Evolutionary conservation across 2,329 filamentous ascomycete species (phyloP).

Genomic region (Cryphonectria nitschkei): DNA sequence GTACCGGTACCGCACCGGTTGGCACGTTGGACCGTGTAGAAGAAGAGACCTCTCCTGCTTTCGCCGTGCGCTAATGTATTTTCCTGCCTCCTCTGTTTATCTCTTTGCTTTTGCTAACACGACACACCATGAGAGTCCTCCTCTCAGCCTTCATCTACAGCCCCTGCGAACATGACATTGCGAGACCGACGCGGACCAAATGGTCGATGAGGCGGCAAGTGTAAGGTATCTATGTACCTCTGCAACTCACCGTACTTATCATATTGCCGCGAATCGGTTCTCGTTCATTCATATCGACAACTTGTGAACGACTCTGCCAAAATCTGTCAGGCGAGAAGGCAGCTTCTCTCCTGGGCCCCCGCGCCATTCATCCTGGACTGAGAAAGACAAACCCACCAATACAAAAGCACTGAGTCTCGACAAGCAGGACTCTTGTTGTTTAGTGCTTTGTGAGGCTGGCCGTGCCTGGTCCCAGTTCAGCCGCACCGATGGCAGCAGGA

Average conservation of each 20-base stretch:
- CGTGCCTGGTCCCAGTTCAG: background rate
- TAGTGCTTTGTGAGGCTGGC: background rate
- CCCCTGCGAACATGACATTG: background rate
- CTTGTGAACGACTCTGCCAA: background rate
- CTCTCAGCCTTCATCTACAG: background rate
- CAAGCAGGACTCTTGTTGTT: background rate
- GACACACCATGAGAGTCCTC: background rate
- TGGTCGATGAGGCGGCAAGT: background rate
- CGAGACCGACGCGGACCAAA: background rate
- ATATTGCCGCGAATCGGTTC: background rate
- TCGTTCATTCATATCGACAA: background rate
- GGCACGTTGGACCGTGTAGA: background rate
- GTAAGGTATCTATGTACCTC: background rate
- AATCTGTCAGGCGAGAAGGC: background rate
- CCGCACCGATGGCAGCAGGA: background rate
- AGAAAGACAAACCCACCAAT: background rate
- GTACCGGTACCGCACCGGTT: background rate
- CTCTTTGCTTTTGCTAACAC: background rate
- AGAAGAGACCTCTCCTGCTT: slow-evolving; percentile 1
- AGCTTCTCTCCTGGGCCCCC: background rate
- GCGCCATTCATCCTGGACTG: background rate
- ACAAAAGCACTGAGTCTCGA: background rate
- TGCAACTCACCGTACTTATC: background rate
- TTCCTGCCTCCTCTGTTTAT: background rate
- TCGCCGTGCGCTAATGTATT: background rate